These are phyloP conservation scores for Pelargonium australe DNA, from an alignment of 441 rosid species.

Conservation along the genomic window DNA sequence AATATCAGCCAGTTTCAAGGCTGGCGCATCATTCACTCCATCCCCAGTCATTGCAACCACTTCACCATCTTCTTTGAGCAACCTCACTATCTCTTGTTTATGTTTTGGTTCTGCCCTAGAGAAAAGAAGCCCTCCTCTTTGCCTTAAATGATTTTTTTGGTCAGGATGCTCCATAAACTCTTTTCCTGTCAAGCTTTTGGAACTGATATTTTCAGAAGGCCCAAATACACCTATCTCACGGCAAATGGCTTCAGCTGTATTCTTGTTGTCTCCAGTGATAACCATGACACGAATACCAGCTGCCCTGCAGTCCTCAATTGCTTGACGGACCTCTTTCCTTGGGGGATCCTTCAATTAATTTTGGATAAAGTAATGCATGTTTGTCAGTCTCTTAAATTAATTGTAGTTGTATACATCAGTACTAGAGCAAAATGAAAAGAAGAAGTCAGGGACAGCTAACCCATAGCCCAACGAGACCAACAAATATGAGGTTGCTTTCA, in stretches of 20 bases:
- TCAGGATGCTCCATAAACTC: constrained; percentile 63
- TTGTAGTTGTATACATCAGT: background rate
- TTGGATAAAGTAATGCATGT: constrained; percentile 10
- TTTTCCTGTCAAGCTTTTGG: constrained; percentile 77
- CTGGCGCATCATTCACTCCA: constrained; percentile 53
- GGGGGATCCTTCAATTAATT: constrained; percentile 75
- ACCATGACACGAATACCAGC: constrained; percentile 98
- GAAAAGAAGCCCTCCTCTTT: constrained; percentile 71
- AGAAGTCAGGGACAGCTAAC: constrained; percentile 35
- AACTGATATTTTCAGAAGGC: constrained; percentile 49
- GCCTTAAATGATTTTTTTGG: constrained; percentile 56
- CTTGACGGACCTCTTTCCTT: constrained; percentile 83
- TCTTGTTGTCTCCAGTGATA: constrained; percentile 90
- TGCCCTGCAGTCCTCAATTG: constrained; percentile 83
- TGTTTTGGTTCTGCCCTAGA: constrained; percentile 97
- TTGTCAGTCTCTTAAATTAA: background rate
- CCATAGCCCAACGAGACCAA: constrained; percentile 79
- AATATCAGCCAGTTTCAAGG: constrained; percentile 42
- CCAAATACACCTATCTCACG: constrained; percentile 87
- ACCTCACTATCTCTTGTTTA: constrained; percentile 92
- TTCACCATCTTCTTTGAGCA: constrained; percentile 92
- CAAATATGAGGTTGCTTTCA: constrained; percentile 69
- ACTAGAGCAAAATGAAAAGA: background rate
- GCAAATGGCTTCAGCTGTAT: constrained; percentile 97
- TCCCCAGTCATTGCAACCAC: constrained; percentile 56